Percentiles rank a stretch among this genome's conserved stretches.
phyloP scores from a whole-genome alignment of 1,139 yeast species.

The Yamadazyma dendronema region DNA sequence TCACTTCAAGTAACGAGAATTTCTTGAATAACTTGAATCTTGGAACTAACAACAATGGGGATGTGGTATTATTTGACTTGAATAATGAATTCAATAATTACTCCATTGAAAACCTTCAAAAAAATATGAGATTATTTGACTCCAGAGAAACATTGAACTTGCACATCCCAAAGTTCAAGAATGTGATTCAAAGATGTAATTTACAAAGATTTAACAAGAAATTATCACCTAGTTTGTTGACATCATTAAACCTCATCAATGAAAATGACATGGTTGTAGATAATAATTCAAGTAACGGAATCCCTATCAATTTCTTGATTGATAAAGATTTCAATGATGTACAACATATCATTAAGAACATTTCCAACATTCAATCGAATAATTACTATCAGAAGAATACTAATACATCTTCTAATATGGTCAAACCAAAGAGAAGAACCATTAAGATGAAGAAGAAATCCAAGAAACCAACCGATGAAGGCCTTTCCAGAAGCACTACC shows the following conservation, averaged over 20 bases:
- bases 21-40: constrained; percentile 19
- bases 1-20: constrained; percentile 21
- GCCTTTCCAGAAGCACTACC: background rate
- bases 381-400: constrained; percentile 35
- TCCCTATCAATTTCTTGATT: constrained; percentile 36
- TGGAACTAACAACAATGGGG: constrained; percentile 10
- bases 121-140: constrained; percentile 66
- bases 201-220: constrained; percentile 41
- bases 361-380: constrained; percentile 47
- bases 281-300: constrained; percentile 26
- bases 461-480: background rate
- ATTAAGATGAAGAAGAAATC: constrained; percentile 34
- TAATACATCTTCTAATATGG: constrained; percentile 20
- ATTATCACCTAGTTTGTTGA: constrained; percentile 37
- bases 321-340: constrained; percentile 30
- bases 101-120: constrained; percentile 62
- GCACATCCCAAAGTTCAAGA: constrained; percentile 56
- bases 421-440: constrained; percentile 48
- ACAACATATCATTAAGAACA: constrained; percentile 40
- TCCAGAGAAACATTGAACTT: constrained; percentile 78
- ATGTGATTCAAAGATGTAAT: constrained; percentile 55
- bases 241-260: constrained; percentile 29
- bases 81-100: constrained; percentile 36
- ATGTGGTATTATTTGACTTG: constrained; percentile 19
- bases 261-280: constrained; percentile 6